Evolutionary conservation across 2,329 filamentous ascomycete genomes (phyloP).

Genomic region (Fusarium vanettenii): DNA sequence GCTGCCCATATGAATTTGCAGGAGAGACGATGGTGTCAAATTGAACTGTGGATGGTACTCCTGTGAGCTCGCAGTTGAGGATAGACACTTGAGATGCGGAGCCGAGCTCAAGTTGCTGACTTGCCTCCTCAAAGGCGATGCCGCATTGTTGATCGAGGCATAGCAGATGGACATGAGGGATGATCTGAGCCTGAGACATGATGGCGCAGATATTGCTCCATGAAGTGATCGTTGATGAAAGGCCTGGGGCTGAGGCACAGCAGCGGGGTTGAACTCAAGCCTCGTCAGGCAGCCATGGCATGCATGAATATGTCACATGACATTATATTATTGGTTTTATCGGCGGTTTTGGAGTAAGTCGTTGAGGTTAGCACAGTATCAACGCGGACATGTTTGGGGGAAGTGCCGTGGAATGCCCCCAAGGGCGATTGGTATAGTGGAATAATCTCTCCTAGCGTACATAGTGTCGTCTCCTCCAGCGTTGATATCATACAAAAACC

Average conservation of each 20-base stretch:
- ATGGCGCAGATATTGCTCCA: not conserved
- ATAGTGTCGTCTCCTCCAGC: not conserved
- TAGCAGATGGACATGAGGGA: not conserved
- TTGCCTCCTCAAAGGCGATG: slow-evolving; percentile 40
- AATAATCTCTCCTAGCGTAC: not conserved
- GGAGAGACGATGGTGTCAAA: slow-evolving; percentile 65
- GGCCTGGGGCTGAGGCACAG: not conserved
- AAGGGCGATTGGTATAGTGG: not conserved
- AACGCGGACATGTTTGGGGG: not conserved
- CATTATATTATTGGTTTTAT: not conserved
- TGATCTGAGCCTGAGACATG: not conserved
- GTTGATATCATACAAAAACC: not conserved
- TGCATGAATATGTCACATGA: not conserved
- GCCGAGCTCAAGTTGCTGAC: slow-evolving; percentile 45
- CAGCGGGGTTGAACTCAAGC: not conserved
- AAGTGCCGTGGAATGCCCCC: not conserved
- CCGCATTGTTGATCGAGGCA: not conserved
- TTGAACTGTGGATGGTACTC: slow-evolving; percentile 48
- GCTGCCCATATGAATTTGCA: slow-evolving; percentile 64
- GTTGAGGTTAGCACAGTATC: not conserved
- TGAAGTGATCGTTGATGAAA: not conserved
- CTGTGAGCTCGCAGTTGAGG: slow-evolving; percentile 52
- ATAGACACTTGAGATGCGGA: slow-evolving; percentile 47
- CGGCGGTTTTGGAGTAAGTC: not conserved
- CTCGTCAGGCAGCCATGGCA: not conserved